phyloP scores from a whole-genome alignment of 768 basidiomycete genomes.

The Phylloporus scabripes region DNA sequence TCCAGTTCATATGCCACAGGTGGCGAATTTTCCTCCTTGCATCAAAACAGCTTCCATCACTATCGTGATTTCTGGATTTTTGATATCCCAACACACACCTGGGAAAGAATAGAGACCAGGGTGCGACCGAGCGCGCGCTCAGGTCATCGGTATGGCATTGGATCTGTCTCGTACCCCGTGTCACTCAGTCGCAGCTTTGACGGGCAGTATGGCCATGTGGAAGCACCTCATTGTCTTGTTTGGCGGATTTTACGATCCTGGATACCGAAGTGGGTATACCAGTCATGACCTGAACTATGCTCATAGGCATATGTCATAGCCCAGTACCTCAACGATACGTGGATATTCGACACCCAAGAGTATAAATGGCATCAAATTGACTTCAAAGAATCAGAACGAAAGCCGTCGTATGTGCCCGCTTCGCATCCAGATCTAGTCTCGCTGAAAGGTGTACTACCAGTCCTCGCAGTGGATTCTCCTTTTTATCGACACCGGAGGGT shows the following conservation, averaged over 20 bases:
- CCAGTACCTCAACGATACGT: conserved; percentile 76
- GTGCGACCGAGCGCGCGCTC: conserved; percentile 73
- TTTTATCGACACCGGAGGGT: conserved; percentile 72
- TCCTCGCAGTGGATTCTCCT: conserved; percentile 75
- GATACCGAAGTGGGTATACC: conserved; percentile 54
- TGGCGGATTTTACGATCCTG: conserved; percentile 88
- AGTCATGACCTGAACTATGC: not conserved
- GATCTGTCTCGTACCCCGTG: not conserved
- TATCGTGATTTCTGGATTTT: conserved; percentile 90
- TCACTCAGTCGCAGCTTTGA: not conserved
- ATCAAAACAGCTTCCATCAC: conserved; percentile 83
- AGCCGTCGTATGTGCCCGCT: conserved; percentile 55
- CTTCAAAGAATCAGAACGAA: conserved; percentile 61
- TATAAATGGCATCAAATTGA: conserved; percentile 82
- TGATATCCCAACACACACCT: conserved; percentile 68
- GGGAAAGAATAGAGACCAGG: conserved; percentile 90
- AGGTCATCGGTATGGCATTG: conserved; percentile 58
- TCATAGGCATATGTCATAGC: conserved; percentile 40
- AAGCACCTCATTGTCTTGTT: conserved; percentile 84
- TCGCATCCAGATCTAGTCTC: too few relatives aligned
- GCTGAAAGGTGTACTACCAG: conserved; percentile 29
- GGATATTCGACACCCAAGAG: conserved; percentile 82
- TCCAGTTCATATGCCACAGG: conserved; percentile 33
- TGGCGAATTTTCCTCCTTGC: conserved; percentile 80
- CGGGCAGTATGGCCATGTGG: conserved; percentile 78